These are phyloP conservation scores for Talaromyces sp. DNA, from an alignment of 2,329 filamentous ascomycete species.

Conservation along the genomic window DNA sequence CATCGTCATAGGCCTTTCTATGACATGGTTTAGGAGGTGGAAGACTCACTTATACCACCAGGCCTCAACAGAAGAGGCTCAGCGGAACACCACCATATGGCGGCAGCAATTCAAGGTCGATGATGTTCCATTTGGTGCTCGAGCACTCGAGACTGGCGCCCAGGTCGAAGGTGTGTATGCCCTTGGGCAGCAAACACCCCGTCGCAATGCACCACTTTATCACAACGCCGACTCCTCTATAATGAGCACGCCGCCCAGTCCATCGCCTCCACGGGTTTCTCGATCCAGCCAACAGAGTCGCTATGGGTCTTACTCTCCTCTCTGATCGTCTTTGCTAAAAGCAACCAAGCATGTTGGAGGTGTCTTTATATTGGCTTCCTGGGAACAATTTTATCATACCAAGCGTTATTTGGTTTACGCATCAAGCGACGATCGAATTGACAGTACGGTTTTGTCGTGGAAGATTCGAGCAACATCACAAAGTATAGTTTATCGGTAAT, in stretches of 20 bases:
- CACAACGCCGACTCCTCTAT: conserved; percentile 19
- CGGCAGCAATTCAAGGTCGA: conserved; percentile 49
- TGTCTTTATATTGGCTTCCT: not conserved
- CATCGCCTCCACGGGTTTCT: conserved; percentile 5
- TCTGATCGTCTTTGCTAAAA: not conserved
- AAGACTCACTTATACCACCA: conserved; percentile 58
- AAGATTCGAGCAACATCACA: not conserved
- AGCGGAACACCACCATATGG: conserved; percentile 49
- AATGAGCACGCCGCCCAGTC: conserved; percentile 9
- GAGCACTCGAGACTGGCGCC: conserved; percentile 77
- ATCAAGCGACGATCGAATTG: not conserved
- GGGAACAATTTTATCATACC: not conserved
- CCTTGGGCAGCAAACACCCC: conserved; percentile 45
- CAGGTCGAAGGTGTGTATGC: conserved; percentile 84
- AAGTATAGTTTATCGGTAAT: not conserved
- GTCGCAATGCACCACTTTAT: conserved; percentile 17
- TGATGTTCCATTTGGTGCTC: conserved; percentile 79
- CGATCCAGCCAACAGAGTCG: conserved; percentile 3
- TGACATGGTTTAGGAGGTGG: conserved; percentile 55
- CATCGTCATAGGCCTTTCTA: conserved; percentile 62
- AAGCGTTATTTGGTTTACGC: not conserved
- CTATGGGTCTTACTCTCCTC: not conserved
- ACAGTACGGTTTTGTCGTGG: not conserved
- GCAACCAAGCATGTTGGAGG: not conserved
- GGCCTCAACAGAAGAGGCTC: conserved; percentile 61